Evolutionary conservation across 768 basidiomycete genomes (phyloP).

Genomic region (Mrakia frigida): DNA sequence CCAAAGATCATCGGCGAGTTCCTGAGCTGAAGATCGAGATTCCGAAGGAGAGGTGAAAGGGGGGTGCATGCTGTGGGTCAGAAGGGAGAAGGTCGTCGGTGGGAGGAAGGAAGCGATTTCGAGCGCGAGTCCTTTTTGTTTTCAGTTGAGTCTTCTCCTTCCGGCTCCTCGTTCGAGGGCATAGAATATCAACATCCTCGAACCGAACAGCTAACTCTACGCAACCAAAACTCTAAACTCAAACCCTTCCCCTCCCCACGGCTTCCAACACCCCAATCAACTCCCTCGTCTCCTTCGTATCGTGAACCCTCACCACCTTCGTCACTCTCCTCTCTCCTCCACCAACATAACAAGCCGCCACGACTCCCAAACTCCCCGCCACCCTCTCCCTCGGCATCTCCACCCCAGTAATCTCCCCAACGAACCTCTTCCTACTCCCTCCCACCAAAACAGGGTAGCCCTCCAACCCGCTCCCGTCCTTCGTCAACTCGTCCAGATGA

Average conservation of each 20-base stretch:
- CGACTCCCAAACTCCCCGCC: conserved; percentile 73
- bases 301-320: conserved; percentile 73
- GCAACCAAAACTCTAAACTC: background rate
- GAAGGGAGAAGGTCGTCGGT: too few species aligned
- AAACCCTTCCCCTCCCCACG: conserved; percentile 41
- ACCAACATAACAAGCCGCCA: conserved; percentile 50
- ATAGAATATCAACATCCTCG: background rate
- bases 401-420: conserved; percentile 60
- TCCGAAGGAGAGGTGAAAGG: too few species aligned
- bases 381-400: conserved; percentile 57
- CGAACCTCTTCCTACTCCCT: conserved; percentile 74
- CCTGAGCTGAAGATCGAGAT: too few species aligned
- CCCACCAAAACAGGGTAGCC: conserved; percentile 66
- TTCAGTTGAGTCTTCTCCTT: too few species aligned
- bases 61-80: too few species aligned
- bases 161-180: too few species aligned
- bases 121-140: too few species aligned
- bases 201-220: background rate
- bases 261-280: conserved; percentile 62
- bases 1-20: too few species aligned
- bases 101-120: too few species aligned
- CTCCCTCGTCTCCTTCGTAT: conserved; percentile 67
- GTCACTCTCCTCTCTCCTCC: conserved; percentile 64
- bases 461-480: conserved; percentile 49
- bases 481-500: conserved; percentile 50